Evolutionary conservation across 805 yeast species (phyloP).

Genomic region (Schwanniomyces vanrijiae): DNA sequence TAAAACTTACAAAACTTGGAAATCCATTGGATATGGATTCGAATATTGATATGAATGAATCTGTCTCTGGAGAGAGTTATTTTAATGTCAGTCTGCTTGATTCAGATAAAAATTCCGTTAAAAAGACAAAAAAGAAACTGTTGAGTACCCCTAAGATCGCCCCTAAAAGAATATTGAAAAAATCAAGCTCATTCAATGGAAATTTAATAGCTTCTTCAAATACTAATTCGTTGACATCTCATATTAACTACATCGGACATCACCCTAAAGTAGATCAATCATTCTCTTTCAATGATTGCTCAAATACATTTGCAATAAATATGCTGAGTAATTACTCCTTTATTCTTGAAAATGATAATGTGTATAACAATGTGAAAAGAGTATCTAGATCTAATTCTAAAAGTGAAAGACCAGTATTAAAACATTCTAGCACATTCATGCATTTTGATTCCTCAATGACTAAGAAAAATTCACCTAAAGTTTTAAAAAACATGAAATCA

Average conservation of each 20-base stretch:
- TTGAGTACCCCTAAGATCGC: conserved; percentile 3
- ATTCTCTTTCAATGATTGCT: conserved; percentile 14
- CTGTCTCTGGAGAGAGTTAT: no score
- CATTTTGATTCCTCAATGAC: conserved; percentile 4
- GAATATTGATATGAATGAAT: background rate
- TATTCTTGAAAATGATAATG: conserved; percentile 16
- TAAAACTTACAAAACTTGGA: background rate
- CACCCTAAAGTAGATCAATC: conserved; percentile 1
- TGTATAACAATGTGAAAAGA: conserved; percentile 6
- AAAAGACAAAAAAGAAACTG: conserved; percentile 2
- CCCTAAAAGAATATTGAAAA: conserved; percentile 9
- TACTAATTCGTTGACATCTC: conserved; percentile 4
- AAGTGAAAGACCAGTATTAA: conserved; percentile 3
- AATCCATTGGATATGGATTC: conserved; percentile 1
- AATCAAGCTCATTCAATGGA: conserved; percentile 12
- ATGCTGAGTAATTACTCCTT: conserved; percentile 17
- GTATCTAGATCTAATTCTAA: background rate
- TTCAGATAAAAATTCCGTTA: background rate
- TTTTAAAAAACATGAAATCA: conserved; percentile 24
- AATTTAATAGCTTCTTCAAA: background rate
- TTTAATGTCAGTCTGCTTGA: background rate
- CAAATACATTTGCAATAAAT: conserved; percentile 14
- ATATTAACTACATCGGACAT: background rate
- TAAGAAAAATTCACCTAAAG: conserved; percentile 8
- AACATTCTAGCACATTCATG: conserved; percentile 3